These are phyloP conservation scores for Neurospora cerealis DNA, from an alignment of 495 filamentous ascomycete species.

Conservation along the genomic window DNA sequence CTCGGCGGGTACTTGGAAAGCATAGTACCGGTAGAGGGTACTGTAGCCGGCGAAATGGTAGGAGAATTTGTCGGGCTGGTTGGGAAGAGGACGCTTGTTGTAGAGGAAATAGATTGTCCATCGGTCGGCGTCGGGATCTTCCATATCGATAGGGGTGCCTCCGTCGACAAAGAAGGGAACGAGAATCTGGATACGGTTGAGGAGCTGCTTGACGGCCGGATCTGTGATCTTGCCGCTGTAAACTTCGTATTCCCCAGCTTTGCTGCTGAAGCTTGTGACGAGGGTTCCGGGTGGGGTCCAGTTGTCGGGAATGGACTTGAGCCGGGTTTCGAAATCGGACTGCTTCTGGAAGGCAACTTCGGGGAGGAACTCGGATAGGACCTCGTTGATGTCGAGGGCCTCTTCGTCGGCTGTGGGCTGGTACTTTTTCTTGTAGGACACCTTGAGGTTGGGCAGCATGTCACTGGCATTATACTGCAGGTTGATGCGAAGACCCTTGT, in stretches of 20 bases:
- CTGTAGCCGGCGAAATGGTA: slow-evolving; percentile 79
- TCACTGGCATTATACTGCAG: slow-evolving; percentile 74
- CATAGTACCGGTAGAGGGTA: slow-evolving; percentile 79
- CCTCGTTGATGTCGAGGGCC: slow-evolving; percentile 54
- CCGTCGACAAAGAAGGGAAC: slow-evolving; percentile 90
- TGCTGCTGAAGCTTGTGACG: slow-evolving; percentile 26
- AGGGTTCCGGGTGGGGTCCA: slow-evolving; percentile 51
- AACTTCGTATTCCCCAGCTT: slow-evolving; percentile 36
- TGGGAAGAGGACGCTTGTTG: slow-evolving; percentile 43
- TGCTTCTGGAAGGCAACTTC: slow-evolving; percentile 54
- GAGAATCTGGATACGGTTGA: slow-evolving; percentile 72
- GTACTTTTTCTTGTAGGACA: slow-evolving; percentile 67
- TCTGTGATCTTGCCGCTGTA: slow-evolving; percentile 43
- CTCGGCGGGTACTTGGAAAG: slow-evolving; percentile 27
- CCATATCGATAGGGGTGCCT: slow-evolving; percentile 57
- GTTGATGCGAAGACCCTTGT: slow-evolving; percentile 65
- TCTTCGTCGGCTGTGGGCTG: slow-evolving; percentile 58
- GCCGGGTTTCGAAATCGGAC: slow-evolving; percentile 46
- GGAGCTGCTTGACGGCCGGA: slow-evolving; percentile 48
- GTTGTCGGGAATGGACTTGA: slow-evolving; percentile 43
- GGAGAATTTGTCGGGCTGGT: slow-evolving; percentile 36
- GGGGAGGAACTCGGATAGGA: slow-evolving; percentile 57
- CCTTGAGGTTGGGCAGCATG: slow-evolving; percentile 61
- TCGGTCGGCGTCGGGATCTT: slow-evolving; percentile 65
- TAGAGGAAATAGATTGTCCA: slow-evolving; percentile 88